A percentile compares a stretch with the other conserved stretches of the same genome.
Evolutionary conservation across 2,329 filamentous ascomycete genomes (phyloP).

Genomic region (Penicillium sp.): DNA sequence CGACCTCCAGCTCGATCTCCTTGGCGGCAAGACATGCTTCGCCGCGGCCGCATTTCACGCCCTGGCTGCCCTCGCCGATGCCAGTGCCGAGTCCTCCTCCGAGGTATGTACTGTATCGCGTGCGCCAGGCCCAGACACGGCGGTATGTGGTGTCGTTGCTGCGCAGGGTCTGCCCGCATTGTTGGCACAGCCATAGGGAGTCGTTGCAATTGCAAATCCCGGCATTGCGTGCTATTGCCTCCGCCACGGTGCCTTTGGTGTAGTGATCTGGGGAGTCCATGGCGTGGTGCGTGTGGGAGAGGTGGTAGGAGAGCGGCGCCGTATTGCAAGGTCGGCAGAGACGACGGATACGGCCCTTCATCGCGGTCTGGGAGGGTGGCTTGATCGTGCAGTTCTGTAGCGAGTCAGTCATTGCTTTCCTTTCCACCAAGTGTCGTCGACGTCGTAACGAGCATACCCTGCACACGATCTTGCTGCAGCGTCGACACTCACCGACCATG

Average conservation of each 20-base stretch:
- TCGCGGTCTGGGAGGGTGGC: slow-evolving; percentile 65
- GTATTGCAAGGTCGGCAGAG: slow-evolving; percentile 75
- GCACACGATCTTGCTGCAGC: slow-evolving; percentile 76
- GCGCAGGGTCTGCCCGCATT: slow-evolving; percentile 72
- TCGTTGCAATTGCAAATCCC: slow-evolving; percentile 56
- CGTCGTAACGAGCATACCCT: slow-evolving; percentile 59
- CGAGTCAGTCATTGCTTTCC: slow-evolving; percentile 2
- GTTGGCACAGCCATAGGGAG: slow-evolving; percentile 78
- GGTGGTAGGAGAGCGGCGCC: slow-evolving; percentile 59
- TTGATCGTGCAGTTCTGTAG: slow-evolving; percentile 86
- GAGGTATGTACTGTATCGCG: slow-evolving; percentile 74
- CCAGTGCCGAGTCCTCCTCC: slow-evolving; percentile 81
- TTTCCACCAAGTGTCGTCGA: not conserved
- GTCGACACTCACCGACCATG: slow-evolving; percentile 79
- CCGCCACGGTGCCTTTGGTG: slow-evolving; percentile 29
- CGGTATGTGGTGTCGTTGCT: slow-evolving; percentile 60
- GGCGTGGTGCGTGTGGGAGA: slow-evolving; percentile 28
- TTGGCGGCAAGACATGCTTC: slow-evolving; percentile 72
- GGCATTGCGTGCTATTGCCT: slow-evolving; percentile 53
- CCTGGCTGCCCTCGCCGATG: slow-evolving; percentile 83
- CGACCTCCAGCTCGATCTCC: slow-evolving; percentile 79
- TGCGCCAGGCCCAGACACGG: slow-evolving; percentile 85
- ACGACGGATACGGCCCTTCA: slow-evolving; percentile 76
- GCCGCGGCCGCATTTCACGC: slow-evolving; percentile 83
- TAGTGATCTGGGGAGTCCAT: slow-evolving; percentile 32